Conservation (phyloP, 2,329 filamentous ascomycete genomes). For the Pseudogymnoascus sp. region DNA sequence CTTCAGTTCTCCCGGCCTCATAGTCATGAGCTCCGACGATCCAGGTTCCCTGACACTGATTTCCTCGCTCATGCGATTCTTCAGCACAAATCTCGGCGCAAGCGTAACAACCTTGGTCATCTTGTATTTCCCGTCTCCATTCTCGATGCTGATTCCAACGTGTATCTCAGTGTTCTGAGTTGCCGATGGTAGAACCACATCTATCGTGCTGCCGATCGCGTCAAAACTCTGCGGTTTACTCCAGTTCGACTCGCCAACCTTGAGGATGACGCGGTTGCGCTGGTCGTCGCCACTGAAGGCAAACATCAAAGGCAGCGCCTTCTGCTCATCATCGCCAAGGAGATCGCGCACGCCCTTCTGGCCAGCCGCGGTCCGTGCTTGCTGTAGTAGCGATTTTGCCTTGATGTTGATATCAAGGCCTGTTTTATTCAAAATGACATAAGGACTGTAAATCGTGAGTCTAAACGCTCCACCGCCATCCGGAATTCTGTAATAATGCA, state of each 20-base stretch:
- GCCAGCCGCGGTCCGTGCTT: conserved; percentile 74
- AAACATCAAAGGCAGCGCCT: conserved; percentile 89
- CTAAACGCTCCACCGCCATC: conserved; percentile 94
- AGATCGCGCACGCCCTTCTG: conserved; percentile 52
- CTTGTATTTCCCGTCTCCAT: conserved; percentile 96
- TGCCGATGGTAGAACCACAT: conserved; percentile 72
- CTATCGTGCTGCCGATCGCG: conserved; percentile 86
- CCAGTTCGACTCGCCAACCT: conserved; percentile 85
- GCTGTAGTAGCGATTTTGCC: conserved; percentile 81
- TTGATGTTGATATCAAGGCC: conserved; percentile 81
- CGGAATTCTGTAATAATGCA: conserved; percentile 87
- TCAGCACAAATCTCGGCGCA: conserved; percentile 83
- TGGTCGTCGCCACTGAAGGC: conserved; percentile 83
- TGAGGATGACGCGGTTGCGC: conserved; percentile 81
- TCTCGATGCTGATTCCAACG: conserved; percentile 77
- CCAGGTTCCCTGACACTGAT: conserved; percentile 87
- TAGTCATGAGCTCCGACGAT: conserved; percentile 72
- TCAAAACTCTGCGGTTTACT: conserved; percentile 98
- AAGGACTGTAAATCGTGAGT: conserved; percentile 90
- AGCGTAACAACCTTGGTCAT: conserved; percentile 92
- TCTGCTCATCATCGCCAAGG: conserved; percentile 43
- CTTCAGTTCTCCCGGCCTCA: conserved; percentile 70
- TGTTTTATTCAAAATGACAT: conserved; percentile 91
- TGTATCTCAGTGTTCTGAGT: conserved; percentile 73
- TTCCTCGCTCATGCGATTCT: conserved; percentile 85